These are phyloP conservation scores for Cyclotella cryptica DNA, from an alignment of 108 stramenopile species.

Conservation along the genomic window DNA sequence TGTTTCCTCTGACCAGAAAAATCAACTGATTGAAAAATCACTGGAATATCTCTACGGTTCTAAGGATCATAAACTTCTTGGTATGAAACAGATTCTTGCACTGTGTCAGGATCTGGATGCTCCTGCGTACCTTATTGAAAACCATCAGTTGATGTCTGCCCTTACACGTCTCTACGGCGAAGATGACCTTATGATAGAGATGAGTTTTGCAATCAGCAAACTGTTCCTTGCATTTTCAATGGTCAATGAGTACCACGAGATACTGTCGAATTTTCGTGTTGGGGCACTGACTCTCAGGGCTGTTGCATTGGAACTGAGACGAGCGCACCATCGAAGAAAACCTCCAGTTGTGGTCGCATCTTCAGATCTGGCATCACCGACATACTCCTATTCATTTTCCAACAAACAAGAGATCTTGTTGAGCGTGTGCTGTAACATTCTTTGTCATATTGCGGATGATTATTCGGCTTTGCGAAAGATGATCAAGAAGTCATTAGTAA, in stretches of 20 bases:
- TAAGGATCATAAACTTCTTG: constrained; percentile 17
- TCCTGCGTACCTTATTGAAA: constrained; percentile 20
- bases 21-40: constrained; percentile 22
- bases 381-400: constrained; percentile 1
- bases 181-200: constrained; percentile 22
- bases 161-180: constrained; percentile 33
- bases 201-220: constrained; percentile 43
- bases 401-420: constrained; percentile 32
- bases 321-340: constrained; percentile 20
- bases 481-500: constrained; percentile 36
- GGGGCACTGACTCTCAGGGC: constrained; percentile 34
- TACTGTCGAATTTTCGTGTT: constrained; percentile 30
- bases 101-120: constrained; percentile 2
- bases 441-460: constrained; percentile 35
- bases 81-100: constrained; percentile 2
- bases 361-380: not conserved
- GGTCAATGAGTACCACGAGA: constrained; percentile 29
- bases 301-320: constrained; percentile 40
- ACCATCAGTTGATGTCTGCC: constrained; percentile 42
- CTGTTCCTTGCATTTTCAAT: constrained; percentile 29
- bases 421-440: constrained; percentile 32
- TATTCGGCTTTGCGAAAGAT: constrained; percentile 34
- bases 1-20: not conserved
- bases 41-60: constrained; percentile 43
- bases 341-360: not conserved